Evolutionary conservation across 768 basidiomycete genomes (phyloP).

Genomic region (Suillus decipiens): DNA sequence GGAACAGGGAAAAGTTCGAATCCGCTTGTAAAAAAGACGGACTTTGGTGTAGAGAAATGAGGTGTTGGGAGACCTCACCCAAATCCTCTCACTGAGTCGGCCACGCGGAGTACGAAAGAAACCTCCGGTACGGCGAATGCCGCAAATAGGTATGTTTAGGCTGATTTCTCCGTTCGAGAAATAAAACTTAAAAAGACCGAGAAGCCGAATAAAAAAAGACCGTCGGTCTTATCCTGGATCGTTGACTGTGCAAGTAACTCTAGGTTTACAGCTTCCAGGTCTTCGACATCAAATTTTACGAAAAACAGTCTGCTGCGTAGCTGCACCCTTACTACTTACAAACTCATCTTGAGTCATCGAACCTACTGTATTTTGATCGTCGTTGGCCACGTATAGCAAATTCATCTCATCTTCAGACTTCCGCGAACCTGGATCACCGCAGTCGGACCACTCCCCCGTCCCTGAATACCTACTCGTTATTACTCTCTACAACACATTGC

Average conservation of each 20-base stretch:
- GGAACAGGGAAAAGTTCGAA: conserved; percentile 11
- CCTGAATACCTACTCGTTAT: background rate
- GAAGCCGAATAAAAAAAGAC: background rate
- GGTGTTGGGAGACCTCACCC: conserved; percentile 28
- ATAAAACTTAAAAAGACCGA: conserved; percentile 2
- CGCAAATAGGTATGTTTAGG: conserved; percentile 6
- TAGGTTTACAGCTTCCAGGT: background rate
- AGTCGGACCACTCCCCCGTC: background rate
- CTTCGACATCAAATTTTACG: conserved; percentile 1
- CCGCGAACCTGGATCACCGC: background rate
- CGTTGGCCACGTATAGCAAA: background rate
- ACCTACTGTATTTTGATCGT: background rate
- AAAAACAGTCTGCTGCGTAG: background rate
- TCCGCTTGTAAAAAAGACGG: conserved; percentile 22
- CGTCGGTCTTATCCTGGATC: no score
- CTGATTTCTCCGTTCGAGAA: background rate
- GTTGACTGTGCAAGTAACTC: background rate
- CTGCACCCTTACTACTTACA: background rate
- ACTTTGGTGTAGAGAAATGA: conserved; percentile 29
- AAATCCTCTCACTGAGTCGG: conserved; percentile 25
- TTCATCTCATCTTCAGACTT: conserved; percentile 1
- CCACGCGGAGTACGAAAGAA: conserved; percentile 29
- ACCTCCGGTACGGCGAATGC: conserved; percentile 9
- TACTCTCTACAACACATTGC: conserved; percentile 1
- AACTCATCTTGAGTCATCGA: conserved; percentile 1